Conservation (phyloP, 2,329 filamentous ascomycete genomes). For the Exutisphaerella laricina region DNA sequence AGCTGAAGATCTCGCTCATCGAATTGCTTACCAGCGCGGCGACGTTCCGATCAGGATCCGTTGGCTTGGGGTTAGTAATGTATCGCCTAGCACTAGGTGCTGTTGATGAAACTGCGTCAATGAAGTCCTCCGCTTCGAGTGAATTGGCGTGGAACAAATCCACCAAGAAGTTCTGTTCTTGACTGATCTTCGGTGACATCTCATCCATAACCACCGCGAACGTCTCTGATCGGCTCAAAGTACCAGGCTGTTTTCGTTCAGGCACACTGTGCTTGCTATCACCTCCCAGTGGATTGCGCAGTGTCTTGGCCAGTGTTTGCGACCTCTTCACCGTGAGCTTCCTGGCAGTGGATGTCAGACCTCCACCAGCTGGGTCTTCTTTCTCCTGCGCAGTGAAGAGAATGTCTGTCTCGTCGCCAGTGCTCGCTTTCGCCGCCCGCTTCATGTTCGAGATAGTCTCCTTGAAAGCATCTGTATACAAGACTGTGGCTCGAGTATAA, state of each 20-base stretch:
- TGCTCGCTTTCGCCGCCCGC: slow-evolving; percentile 26
- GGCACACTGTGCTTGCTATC: slow-evolving; percentile 53
- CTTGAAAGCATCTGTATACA: slow-evolving; percentile 79
- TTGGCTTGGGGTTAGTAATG: slow-evolving; percentile 70
- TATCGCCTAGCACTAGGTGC: slow-evolving; percentile 64
- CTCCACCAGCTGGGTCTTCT: slow-evolving; percentile 54
- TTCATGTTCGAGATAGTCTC: slow-evolving; percentile 72
- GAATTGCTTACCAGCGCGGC: slow-evolving; percentile 77
- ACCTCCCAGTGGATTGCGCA: slow-evolving; percentile 64
- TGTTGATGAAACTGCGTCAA: slow-evolving; percentile 65
- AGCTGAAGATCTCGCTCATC: slow-evolving; percentile 84
- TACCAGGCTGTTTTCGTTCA: slow-evolving; percentile 39
- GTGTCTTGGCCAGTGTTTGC: slow-evolving; percentile 72
- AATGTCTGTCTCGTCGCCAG: slow-evolving; percentile 42
- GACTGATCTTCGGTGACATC: slow-evolving; percentile 73
- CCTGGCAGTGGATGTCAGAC: slow-evolving; percentile 69
- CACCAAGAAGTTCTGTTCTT: slow-evolving; percentile 96
- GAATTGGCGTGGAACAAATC: slow-evolving; percentile 96
- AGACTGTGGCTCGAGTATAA: slow-evolving; percentile 65
- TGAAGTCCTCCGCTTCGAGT: slow-evolving; percentile 72
- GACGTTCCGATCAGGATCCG: slow-evolving; percentile 82
- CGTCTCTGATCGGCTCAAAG: slow-evolving; percentile 64
- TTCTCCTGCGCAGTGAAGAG: slow-evolving; percentile 91
- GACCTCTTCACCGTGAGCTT: slow-evolving; percentile 93
- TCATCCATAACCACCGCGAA: slow-evolving; percentile 78